Conservation (phyloP, 1,139 yeast genomes). For the Suhomyces coccinellae region DNA sequence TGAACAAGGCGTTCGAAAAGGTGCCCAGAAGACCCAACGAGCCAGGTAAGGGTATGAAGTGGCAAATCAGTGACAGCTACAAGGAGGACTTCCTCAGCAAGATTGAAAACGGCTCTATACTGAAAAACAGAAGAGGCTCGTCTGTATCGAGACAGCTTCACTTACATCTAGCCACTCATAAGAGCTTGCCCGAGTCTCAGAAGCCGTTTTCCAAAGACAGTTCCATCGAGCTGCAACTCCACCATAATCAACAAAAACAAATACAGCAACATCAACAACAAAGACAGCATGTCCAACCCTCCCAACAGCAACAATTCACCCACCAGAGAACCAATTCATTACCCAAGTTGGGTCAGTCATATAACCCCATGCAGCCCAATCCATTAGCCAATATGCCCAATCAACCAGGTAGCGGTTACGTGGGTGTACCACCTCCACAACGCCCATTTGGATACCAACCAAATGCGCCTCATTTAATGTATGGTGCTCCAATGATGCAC, state of each 20-base stretch:
- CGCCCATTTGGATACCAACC: conserved; percentile 15
- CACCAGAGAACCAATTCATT: conserved; percentile 21
- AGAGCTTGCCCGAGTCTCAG: conserved; percentile 58
- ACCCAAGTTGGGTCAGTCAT: conserved; percentile 24
- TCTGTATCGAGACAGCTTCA: conserved; percentile 78
- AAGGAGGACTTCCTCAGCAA: conserved; percentile 81
- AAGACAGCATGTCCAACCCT: background rate
- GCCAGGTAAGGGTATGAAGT: conserved; percentile 99
- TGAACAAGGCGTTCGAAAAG: conserved; percentile 87
- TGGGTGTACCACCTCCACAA: conserved; percentile 8
- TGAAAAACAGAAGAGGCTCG: conserved; percentile 75
- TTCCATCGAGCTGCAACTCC: conserved; percentile 20
- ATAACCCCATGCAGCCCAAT: conserved; percentile 24
- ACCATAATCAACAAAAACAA: conserved; percentile 19
- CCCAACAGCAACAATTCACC: conserved; percentile 14
- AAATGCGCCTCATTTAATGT: conserved; percentile 15
- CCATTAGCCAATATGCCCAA: conserved; percentile 25
- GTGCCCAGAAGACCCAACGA: conserved; percentile 94
- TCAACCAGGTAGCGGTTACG: conserved; percentile 15
- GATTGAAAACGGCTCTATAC: conserved; percentile 71
- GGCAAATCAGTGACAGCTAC: conserved; percentile 90
- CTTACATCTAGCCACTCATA: conserved; percentile 70
- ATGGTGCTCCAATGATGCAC: conserved; percentile 17
- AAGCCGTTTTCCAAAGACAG: conserved; percentile 29
- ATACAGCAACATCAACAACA: conserved; percentile 18